Base-by-base conservation (phyloP, 805 yeast genomes). In the Hanseniaspora thailandica region DNA sequence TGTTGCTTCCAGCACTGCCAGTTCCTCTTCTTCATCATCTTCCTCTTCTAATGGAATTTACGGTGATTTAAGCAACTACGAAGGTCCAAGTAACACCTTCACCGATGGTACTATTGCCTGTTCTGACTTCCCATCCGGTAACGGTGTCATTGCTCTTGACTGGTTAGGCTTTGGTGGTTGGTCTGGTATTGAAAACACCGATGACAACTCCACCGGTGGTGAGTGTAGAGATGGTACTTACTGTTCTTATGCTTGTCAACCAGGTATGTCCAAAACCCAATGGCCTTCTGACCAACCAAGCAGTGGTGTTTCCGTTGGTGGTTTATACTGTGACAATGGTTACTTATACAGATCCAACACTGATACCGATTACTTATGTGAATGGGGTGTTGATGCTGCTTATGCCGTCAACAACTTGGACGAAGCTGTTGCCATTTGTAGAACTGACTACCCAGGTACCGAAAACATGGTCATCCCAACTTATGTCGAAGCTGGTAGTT, bases 401-500 rank as follows among this genome's bases (percentile, higher is more conserved):
- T 65, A 69, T 51, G 89, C 84, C 61, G 83, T 75, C 55, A 78
- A 80, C 62, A 74, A 84, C 61, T 70, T 86, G 55, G 64, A 68
- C 59, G 66, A 82, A 56, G 75, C 76, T 51, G 88, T 90, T 62
- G 90, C 97, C 56, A 72, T 93, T 64, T 93, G 98, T 78, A 85
- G 97, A 76, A 90, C 98, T 57, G 98, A 90, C 70, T 90, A 90
- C 80, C 98, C 98, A 66, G 98, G 98, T 74, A 83, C 96, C 59
- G 98, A 90, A 76, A 88, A 88, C 78, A 93, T 90, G 97, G 94
- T 82, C 60, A 77, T 90, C 57, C 97, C 98, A 68, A 89, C 97
- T 56, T 73, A 78, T 58, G 84, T 89, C 51, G 68, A 67, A 33
- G 84, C 83, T 56, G 96, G 95, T 62, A 62, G 72, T 36, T 61